Evolutionary conservation across 2,329 filamentous ascomycete species (phyloP), one percentile per base, ranked within the genome.

Genomic region (Colletotrichum cordylinicola): DNA sequence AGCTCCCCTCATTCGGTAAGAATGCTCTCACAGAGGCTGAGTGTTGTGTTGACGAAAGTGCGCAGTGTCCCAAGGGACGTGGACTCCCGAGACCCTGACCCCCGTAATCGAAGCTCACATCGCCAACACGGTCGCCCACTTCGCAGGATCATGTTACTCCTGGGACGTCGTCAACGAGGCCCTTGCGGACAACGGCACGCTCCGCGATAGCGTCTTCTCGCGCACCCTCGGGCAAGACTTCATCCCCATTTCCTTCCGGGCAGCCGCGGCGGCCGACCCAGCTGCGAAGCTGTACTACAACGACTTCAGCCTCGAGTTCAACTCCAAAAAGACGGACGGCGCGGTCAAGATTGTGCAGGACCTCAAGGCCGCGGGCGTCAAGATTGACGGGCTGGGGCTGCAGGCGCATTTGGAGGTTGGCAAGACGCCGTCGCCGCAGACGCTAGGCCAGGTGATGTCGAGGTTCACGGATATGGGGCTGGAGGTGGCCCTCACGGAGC

Each of bases 401-500:
- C 91, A 93, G 81, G 84, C 86, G 43, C 91, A 93, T 80, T 82
- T 93, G 37, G 81, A 81, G 35, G 82, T 84, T 37, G 88, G 87
- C 72, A 82, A 83, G 21, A 88, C 89, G 72, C 84, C 81, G 52
- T 86, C 81, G 37, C 85, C 87, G 76, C 82, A 84, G 29, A 84
- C 87, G 4, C 86, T 87, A 7, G 84, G 79, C 6, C 89, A 89
- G n/a, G 85, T 93, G 73, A 84, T 88, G 78, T 83, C 85, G 2
- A 86, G 93, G n/a, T 91, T 90, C 39, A 83, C 81, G 12, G 85
- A 88, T 4, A 88, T 87, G 16, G 82, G 86, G 15, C 82, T 82
- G 39, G 91, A 94, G 80, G 88, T 93, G 37, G 92, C 92, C 8
- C 87, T 94, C 58, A 94, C 92, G 3, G 92, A 94, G 85, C 87